Conservation (phyloP, 768 basidiomycete species). For the Lanmaoa pseudosensibilis region DNA sequence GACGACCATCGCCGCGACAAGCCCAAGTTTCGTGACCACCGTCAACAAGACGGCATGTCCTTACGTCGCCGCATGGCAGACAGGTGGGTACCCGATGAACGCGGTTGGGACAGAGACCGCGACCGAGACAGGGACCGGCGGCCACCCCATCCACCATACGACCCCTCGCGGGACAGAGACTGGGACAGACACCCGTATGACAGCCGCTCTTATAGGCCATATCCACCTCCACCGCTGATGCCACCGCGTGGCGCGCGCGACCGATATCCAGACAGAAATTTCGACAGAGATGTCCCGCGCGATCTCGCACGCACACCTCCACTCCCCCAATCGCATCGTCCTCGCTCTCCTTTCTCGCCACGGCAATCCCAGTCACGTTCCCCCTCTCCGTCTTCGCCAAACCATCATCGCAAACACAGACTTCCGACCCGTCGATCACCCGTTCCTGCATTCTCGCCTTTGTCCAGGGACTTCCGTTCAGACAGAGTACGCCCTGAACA, state of each 20-base stretch:
- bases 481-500: constrained; percentile 38
- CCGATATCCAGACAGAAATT: constrained; percentile 24
- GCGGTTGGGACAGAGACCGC: constrained; percentile 23
- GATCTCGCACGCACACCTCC: constrained; percentile 25
- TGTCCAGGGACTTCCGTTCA: constrained; percentile 34
- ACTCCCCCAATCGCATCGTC: constrained; percentile 19
- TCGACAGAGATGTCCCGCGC: constrained; percentile 24
- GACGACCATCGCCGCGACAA: constrained; percentile 43
- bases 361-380: constrained; percentile 39
- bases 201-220: constrained; percentile 20
- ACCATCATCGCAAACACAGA: constrained; percentile 33
- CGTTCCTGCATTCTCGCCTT: constrained; percentile 39
- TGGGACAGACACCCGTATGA: constrained; percentile 24
- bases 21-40: constrained; percentile 21
- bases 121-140: constrained; percentile 32
- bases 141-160: constrained; percentile 16
- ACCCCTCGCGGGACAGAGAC: constrained; percentile 25
- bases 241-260: constrained; percentile 22
- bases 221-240: constrained; percentile 3
- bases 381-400: constrained; percentile 36
- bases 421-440: constrained; percentile 41
- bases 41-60: constrained; percentile 15
- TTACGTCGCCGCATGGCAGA: constrained; percentile 24
- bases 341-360: constrained; percentile 24
- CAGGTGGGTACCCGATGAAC: constrained; percentile 29